Evolutionary conservation across 768 basidiomycete genomes (phyloP).

Genomic region (Mycena epipterygia): DNA sequence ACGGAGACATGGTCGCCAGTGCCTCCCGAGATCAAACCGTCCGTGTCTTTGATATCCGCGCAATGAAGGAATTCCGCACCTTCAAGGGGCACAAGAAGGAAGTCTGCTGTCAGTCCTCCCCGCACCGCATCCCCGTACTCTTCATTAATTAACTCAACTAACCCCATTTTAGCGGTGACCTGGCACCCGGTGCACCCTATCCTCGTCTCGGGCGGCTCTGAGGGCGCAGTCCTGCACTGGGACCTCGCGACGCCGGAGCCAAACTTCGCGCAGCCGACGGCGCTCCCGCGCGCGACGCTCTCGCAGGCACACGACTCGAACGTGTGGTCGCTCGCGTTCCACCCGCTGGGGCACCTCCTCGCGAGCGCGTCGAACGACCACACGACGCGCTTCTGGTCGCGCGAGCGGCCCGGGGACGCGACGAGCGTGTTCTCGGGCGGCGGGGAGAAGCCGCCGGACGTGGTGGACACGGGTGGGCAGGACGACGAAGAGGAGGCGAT

Average conservation of each 20-base stretch:
- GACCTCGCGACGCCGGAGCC: conserved; percentile 80
- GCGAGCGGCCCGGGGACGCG: conserved; percentile 89
- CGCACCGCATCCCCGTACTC: neutral
- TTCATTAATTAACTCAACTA: neutral
- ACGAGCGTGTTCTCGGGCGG: conserved; percentile 84
- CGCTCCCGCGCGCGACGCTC: conserved; percentile 83
- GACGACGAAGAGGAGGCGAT: conserved; percentile 83
- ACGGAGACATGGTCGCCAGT: conserved; percentile 94
- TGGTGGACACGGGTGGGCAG: conserved; percentile 66
- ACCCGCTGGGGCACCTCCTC: conserved; percentile 95
- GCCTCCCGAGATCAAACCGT: conserved; percentile 96
- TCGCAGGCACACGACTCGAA: conserved; percentile 99
- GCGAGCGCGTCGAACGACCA: conserved; percentile 97
- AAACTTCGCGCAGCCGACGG: conserved; percentile 56
- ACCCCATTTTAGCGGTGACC: conserved; percentile 72
- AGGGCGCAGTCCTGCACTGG: conserved; percentile 96
- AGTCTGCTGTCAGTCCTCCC: conserved; percentile 84
- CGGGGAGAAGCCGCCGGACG: conserved; percentile 87
- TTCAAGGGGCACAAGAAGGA: conserved; percentile 98
- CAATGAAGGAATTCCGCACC: conserved; percentile 94
- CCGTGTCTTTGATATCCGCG: conserved; percentile 96
- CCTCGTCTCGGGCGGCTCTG: conserved; percentile 93
- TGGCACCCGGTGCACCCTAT: conserved; percentile 98
- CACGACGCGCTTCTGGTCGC: conserved; percentile 98
- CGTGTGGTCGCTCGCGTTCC: conserved; percentile 96